Conservation (phyloP, 2,329 filamentous ascomycete genomes). For the Phyllosticta citrichinensis region DNA sequence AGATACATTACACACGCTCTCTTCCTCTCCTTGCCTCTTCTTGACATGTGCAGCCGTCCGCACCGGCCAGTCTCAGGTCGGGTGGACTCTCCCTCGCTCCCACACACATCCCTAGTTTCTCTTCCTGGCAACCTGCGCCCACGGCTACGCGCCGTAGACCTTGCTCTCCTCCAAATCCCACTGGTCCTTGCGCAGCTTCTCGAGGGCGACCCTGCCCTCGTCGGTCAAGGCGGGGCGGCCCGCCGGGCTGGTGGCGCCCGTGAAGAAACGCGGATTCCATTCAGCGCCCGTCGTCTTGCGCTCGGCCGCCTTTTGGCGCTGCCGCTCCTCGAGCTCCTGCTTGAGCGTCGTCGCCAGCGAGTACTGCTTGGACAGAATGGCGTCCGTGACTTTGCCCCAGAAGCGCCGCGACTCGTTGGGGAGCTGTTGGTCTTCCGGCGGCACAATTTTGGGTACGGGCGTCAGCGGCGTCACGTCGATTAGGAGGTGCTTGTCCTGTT, state of each 20-base stretch:
- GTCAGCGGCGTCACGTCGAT: constrained; percentile 80
- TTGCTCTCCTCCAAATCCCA: constrained; percentile 38
- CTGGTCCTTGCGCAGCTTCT: constrained; percentile 44
- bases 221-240: constrained; percentile 54
- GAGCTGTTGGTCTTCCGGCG: constrained; percentile 67
- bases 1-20: too few relatives aligned
- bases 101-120: too few relatives aligned
- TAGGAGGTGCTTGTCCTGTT: constrained; percentile 53
- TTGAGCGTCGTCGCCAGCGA: constrained; percentile 76
- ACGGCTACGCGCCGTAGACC: constrained; percentile 28
- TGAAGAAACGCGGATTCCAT: constrained; percentile 88
- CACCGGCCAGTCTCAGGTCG: too few relatives aligned
- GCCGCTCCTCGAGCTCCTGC: constrained; percentile 81
- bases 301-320: constrained; percentile 74
- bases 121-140: background rate
- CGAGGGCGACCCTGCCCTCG: constrained; percentile 49
- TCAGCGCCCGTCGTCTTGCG: constrained; percentile 58
- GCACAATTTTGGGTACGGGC: constrained; percentile 68
- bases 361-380: constrained; percentile 76
- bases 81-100: too few relatives aligned
- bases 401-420: constrained; percentile 82
- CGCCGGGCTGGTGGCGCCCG: constrained; percentile 45
- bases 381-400: constrained; percentile 79
- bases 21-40: too few relatives aligned
- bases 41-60: too few relatives aligned